phyloP scores from a whole-genome alignment of 768 basidiomycete species.

The Dioszegia crocea region DNA sequence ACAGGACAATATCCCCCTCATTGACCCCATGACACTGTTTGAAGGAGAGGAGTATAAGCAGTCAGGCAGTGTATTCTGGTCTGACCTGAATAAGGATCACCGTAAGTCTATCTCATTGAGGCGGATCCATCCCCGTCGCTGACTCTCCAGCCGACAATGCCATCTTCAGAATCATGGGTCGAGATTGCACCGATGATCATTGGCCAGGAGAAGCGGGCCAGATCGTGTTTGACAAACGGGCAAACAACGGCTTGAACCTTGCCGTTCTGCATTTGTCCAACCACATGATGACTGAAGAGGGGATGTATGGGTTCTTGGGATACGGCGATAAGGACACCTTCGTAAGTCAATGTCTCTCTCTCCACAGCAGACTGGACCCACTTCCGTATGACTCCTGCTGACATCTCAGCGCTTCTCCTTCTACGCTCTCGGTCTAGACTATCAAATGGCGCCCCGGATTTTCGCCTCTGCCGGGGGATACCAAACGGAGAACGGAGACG shows the following conservation, averaged over 20 bases:
- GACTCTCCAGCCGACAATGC: slow-evolving; percentile 50
- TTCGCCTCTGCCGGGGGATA: slow-evolving; percentile 44
- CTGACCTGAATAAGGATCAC: slow-evolving; percentile 53
- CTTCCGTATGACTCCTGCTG: neutral
- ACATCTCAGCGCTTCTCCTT: slow-evolving; percentile 47
- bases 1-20: slow-evolving; percentile 51
- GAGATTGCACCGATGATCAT: slow-evolving; percentile 48
- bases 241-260: slow-evolving; percentile 52
- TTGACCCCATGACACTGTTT: slow-evolving; percentile 51
- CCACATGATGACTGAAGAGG: slow-evolving; percentile 47
- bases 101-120: slow-evolving; percentile 23
- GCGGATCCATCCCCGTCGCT: neutral
- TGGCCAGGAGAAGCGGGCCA: slow-evolving; percentile 52
- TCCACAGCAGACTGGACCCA: neutral
- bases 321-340: slow-evolving; percentile 52
- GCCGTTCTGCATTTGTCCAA: slow-evolving; percentile 51
- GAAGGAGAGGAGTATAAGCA: slow-evolving; percentile 46
- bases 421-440: slow-evolving; percentile 50
- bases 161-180: slow-evolving; percentile 51
- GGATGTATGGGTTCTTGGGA: slow-evolving; percentile 39
- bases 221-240: slow-evolving; percentile 52
- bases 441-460: slow-evolving; percentile 42
- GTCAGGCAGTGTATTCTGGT: slow-evolving; percentile 53
- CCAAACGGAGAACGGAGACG: slow-evolving; percentile 39
- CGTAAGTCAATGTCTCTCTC: slow-evolving; percentile 22